Base-by-base conservation (phyloP, 257 asterid species). In the Catharanthus roseus region DNA sequence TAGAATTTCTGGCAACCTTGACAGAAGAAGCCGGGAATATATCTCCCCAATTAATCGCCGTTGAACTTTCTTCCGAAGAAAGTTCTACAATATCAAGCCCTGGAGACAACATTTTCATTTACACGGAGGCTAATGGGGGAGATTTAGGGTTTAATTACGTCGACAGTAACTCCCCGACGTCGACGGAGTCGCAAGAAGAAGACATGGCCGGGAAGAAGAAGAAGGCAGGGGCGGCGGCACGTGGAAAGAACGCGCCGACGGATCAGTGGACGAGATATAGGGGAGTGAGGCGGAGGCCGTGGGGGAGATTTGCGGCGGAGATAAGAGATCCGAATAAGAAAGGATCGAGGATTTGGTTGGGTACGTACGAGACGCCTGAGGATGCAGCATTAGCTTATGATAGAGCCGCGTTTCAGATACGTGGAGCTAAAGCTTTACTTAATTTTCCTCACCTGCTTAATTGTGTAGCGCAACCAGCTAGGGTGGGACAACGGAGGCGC, bases 381-480 rank as follows among this genome's bases (percentile, higher is more conserved):
- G 67, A 61, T 8, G 67, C 67, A 16, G 67, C 67, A 9, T 61
- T 34, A 38, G 67, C 67, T 61, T 61, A 61, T 19, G 67, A 61
- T n/a, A 26, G 31, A 33, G 67, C 67, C 0, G 67, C 67, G 16
- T 61, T 61, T 34, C 44, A 36, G 45, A 33, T 33, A 16, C 67
- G 45, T 18, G 67, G 67, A 16, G 26, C 67, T 0, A 19, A 21
- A 4, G 67, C 67, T 34, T 6, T 18, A 23, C 67, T 61, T 34
- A 61, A 61, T 19, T 61, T 61, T 61, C 67, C 67, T 9, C 67
- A 61, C 26, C 19, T 61, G 67, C 21, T 61, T 1, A 61, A 61
- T 31, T 29, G 39, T 21, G 0, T 6, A 16, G 21, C 67, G 8
- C 4, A 34, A 19, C 67, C 67, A 2, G 19, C 1, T 10, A 61